Evolutionary conservation across 2,329 filamentous ascomycete genomes (phyloP), one percentile per base, ranked within the genome.

Genomic region (Fusarium kyushuense): DNA sequence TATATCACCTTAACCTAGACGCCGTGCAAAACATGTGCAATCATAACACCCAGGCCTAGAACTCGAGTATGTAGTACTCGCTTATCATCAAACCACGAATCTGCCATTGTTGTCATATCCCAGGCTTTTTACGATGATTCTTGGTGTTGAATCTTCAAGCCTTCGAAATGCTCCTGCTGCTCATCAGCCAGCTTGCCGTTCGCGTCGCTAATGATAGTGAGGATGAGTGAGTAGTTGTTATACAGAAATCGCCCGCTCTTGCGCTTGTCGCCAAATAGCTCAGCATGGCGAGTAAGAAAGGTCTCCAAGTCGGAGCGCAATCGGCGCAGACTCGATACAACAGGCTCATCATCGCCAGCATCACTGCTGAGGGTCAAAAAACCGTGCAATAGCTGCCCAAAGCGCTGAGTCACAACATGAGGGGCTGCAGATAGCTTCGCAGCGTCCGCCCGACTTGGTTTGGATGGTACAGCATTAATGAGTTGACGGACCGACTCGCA

Each of bases 151-250:
- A 77, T 79, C 78, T 90, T 91, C 70, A 93, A 77, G 55, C 83
- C 83, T 75, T 92, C 90, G 76, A 96, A 94, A 79, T 94, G 87
- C 70, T 84, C 84, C 79, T 90, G 90, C 77, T 95, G 89, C 74
- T 97, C 94, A 25, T 83, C 81, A 2, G 91, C 88, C 74, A 95
- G 77, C 77, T 92, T 92, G 6, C 93, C 93, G 13, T 86, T 84
- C 6, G 88, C 86, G 73, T 95, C 91, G 74, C 91, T 89, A 68
- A 99, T 92, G 65, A 99, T 97, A 13, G 96, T 97, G 73, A 93
- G 84, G n/a, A 99, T 87, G 67, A 99, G 84, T 54, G 93, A 96
- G 79, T 97, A 98, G 78, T 99, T 99, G 77, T 98, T 99, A 76
- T 92, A 96, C 74, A 99, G 79, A 76, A 98, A 98, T 43, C 96